Percentiles rank a stretch among this genome's conserved stretches.
Evolutionary conservation across 2,329 filamentous ascomycete species (phyloP).

Genomic region (Tolypocladium endophyticum): DNA sequence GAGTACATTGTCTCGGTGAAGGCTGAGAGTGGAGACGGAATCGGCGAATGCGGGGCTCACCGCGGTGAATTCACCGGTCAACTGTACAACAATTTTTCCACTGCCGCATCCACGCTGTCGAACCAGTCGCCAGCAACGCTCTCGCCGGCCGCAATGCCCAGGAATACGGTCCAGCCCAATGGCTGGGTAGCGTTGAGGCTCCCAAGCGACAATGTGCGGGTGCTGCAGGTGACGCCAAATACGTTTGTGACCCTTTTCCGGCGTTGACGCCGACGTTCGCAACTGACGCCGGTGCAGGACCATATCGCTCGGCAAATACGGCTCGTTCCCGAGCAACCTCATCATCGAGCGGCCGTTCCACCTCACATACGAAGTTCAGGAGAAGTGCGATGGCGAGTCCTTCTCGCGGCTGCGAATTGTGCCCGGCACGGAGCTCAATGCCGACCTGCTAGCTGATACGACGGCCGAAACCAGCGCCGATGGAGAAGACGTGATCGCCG

Average conservation of each 20-base stretch:
- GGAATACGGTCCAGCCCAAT: conserved; percentile 36
- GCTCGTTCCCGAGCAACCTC: conserved; percentile 78
- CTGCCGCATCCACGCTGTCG: background rate
- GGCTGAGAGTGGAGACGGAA: background rate
- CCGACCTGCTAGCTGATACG: conserved; percentile 54
- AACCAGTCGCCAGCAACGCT: background rate
- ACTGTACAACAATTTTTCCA: conserved; percentile 6
- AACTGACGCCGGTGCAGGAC: conserved; percentile 43
- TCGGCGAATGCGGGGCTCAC: conserved; percentile 18
- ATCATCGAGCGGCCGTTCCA: conserved; percentile 87
- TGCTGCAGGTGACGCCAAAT: conserved; percentile 49
- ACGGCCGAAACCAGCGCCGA: conserved; percentile 25
- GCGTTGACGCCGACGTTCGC: background rate
- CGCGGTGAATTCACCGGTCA: conserved; percentile 11
- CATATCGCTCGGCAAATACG: conserved; percentile 86
- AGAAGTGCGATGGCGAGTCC: conserved; percentile 52
- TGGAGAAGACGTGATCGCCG: conserved; percentile 28
- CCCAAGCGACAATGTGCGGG: conserved; percentile 45
- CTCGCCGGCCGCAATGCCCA: conserved; percentile 12
- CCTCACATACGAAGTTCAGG: conserved; percentile 81
- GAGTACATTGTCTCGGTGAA: conserved; percentile 3
- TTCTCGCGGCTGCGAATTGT: conserved; percentile 69
- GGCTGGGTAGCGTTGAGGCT: conserved; percentile 50
- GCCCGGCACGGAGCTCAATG: conserved; percentile 70
- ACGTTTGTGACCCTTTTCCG: conserved; percentile 32